Evolutionary conservation across 371 early-diverging fungal genomes (phyloP), one percentile per base, ranked within the genome.

Genomic region (Gilbertella persicaria): DNA sequence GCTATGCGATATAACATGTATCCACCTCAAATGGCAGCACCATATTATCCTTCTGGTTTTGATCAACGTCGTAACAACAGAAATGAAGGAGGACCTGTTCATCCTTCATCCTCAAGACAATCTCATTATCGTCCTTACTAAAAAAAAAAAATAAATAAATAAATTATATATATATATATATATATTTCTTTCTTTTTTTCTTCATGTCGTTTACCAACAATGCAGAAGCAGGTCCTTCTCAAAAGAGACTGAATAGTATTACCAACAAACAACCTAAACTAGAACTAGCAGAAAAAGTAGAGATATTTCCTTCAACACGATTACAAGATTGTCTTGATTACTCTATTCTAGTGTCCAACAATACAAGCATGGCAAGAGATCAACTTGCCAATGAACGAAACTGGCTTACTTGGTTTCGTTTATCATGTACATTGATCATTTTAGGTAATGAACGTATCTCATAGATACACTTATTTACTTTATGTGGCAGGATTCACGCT

Each of bases 341-440:
- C 20, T 55, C 67, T 17, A 35, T 67, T 20, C 16, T 64, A 19
- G 47, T 67, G 13, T 61, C 62, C 1, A 69, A 69, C 28, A 55
- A 63, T 6, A 53, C 60, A 3, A 63, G 62, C 35, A 66, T 63
- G 57, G 73, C 73, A 26, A 49, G 67, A 45, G 71, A 68, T 28
- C 66, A 73, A 49, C 50, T 73, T 13, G 71, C 74, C 5, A 69
- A 69, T 36, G 78, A 77, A 41, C 58, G 78, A n/a, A 77, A 73
- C 50, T 77, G 64, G 61, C 38, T 77, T 9, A 71, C 67, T 19
- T 67, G 69, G 62, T 61, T 73, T 43, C 62, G 71, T 28, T 37
- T 73, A 2, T 62, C 74, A 2, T 65, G 69, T 44, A 77, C 74
- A 14, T 45, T 77, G 4, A 48, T 67, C 30, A 62, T 77, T 8